phyloP scores from a whole-genome alignment of 352 stramenopile species.

The Phytopythium boreale region DNA sequence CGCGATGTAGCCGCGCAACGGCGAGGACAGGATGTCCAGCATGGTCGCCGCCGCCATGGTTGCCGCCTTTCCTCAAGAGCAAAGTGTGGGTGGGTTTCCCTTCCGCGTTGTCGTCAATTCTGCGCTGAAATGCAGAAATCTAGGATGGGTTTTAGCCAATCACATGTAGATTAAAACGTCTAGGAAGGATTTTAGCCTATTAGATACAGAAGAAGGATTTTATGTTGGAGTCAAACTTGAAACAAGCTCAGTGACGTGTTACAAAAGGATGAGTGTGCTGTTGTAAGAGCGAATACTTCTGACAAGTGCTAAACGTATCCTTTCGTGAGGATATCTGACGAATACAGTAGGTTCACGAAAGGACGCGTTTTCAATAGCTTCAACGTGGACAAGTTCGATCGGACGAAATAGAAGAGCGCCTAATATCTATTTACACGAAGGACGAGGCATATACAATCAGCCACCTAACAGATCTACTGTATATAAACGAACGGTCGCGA shows the following conservation, averaged over 20 bases:
- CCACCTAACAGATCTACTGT: neutral
- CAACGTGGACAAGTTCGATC: neutral
- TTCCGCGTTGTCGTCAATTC: neutral
- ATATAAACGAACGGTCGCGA: neutral
- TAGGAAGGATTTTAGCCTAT: neutral
- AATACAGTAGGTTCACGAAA: neutral
- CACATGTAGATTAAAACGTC: neutral
- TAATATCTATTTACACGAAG: neutral
- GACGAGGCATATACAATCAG: neutral
- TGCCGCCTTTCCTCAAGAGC: neutral
- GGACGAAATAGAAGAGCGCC: neutral
- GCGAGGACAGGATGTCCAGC: constrained; percentile 84
- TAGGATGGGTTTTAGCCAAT: neutral
- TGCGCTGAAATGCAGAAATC: neutral
- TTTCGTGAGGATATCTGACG: neutral
- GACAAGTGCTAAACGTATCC: neutral
- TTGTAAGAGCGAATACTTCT: neutral
- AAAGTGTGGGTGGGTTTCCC: neutral
- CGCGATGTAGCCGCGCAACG: constrained; percentile 81
- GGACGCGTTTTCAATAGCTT: neutral
- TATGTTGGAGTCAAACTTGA: too few relatives aligned
- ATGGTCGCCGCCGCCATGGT: constrained; percentile 27
- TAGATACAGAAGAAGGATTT: too few relatives aligned
- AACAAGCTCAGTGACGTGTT: neutral
- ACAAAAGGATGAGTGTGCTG: neutral